Conservation (phyloP, 345 rosid genomes). For the Citropsis articulata region DNA sequence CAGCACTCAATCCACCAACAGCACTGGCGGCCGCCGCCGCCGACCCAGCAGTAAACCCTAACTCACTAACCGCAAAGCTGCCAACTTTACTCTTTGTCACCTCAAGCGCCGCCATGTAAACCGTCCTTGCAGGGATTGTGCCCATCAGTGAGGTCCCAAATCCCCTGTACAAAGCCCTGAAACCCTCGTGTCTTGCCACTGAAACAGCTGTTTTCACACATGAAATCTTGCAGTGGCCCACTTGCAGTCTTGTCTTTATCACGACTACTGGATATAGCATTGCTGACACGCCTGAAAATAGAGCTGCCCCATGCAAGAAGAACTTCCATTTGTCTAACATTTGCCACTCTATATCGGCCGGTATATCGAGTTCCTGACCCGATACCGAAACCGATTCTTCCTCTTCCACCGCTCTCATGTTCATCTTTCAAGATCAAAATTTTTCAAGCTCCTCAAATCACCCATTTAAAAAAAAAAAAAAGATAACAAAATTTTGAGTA, state of each 20-base stretch:
- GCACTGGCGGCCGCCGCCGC: constrained; percentile 77
- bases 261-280: constrained; percentile 72
- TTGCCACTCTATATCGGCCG: constrained; percentile 78
- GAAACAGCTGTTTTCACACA: constrained; percentile 47
- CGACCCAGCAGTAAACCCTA: constrained; percentile 71
- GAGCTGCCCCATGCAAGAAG: constrained; percentile 86
- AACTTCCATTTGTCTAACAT: constrained; percentile 89
- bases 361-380: constrained; percentile 49
- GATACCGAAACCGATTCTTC: constrained; percentile 23
- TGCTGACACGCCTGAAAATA: constrained; percentile 86
- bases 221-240: constrained; percentile 55
- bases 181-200: constrained; percentile 63
- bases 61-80: constrained; percentile 43
- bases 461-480: neutral
- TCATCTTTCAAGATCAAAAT: constrained; percentile 34
- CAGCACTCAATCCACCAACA: constrained; percentile 76
- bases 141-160: constrained; percentile 90
- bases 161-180: constrained; percentile 78
- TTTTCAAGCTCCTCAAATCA: neutral
- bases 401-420: constrained; percentile 54
- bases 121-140: constrained; percentile 87
- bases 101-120: constrained; percentile 90
- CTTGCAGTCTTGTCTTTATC: constrained; percentile 88
- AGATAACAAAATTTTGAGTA: neutral
- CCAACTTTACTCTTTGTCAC: constrained; percentile 85